A percentile compares a stretch with the other conserved stretches of the same genome.
Conservation (phyloP, 2,329 filamentous ascomycete genomes). For the Diplocarpon rosae region DNA sequence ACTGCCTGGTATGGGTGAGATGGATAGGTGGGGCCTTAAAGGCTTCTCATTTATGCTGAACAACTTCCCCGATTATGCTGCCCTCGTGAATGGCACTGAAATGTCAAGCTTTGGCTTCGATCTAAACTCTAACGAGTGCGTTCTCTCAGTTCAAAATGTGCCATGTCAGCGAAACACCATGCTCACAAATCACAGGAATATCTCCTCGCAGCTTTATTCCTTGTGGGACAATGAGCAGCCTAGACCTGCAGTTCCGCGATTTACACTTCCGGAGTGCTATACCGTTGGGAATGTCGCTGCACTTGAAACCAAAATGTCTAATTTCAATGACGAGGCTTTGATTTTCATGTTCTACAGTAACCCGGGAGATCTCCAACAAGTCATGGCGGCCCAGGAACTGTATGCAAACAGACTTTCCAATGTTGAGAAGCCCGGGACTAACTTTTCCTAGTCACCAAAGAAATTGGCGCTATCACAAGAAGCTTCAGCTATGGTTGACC, state of each 20-base stretch:
- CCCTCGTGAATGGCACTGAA: constrained; percentile 49
- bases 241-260: constrained; percentile 45
- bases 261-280: constrained; percentile 54
- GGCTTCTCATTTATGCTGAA: constrained; percentile 48
- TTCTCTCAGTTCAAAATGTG: constrained; percentile 1
- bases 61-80: constrained; percentile 52
- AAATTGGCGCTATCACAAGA: constrained; percentile 61
- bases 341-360: constrained; percentile 63
- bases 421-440: neutral
- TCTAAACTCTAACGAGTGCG: constrained; percentile 46
- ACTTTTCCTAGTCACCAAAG: constrained; percentile 39
- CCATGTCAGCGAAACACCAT: neutral
- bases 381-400: constrained; percentile 52
- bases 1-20: constrained; percentile 47
- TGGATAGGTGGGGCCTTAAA: constrained; percentile 55
- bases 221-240: constrained; percentile 50
- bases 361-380: constrained; percentile 50
- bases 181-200: constrained; percentile 23
- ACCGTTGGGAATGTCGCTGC: constrained; percentile 55
- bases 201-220: constrained; percentile 50
- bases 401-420: constrained; percentile 29
- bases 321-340: constrained; percentile 57
- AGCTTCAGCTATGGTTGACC: constrained; percentile 53
- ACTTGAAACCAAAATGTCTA: constrained; percentile 53
- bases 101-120: constrained; percentile 46